Evolutionary conservation across 352 stramenopile genomes (phyloP), one percentile per base, ranked within the genome.

Genomic region (Phytophthora idaei): DNA sequence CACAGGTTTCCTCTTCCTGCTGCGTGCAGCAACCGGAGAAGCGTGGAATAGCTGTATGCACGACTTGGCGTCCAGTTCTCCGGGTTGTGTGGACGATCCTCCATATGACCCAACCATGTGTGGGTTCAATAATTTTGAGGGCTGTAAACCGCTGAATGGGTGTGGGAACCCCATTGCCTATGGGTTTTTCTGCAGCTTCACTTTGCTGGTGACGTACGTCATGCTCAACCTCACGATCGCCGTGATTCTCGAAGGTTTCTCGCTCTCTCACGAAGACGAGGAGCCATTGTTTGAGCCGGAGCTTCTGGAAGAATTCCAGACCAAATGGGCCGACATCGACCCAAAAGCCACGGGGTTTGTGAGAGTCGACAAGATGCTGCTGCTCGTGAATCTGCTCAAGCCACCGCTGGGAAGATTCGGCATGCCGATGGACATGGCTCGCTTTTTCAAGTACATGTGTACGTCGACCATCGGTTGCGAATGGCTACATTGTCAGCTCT

Each of bases 201-300:
- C 90, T 12, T 60, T 98, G 55, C 78, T 98, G n/a, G 81, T 98
- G 34, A 97, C 85, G 11, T 98, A 95, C 60, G 83, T 98, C 11
- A 92, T 98, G 72, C 80, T 98, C 25, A 98, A 98, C 61, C 76
- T 98, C 50, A 98, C 97, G 47, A 97, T 98, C 29, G 94, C 90
- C 29, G 89, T 98, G 29, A 97, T 98, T 53, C 83, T 98, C 10
- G 91, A 98, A 52, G 89, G 89, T 46, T 98, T 98, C 76, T 94
- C 81, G 14, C 71, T 81, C 37, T 92, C 81, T 1, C 83, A 92
- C 6, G 80, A 92, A 62, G 90, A 97, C 37, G 89, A 96, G 44
- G 93, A 98, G 29, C 85, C 92, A 3, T 80, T 93, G 29, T 88
- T 98, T 69, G 88, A 95, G 31, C 85, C 81, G 0, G 81, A 95